Percentiles rank a stretch among this genome's conserved stretches.
Evolutionary conservation across 345 rosid genomes (phyloP).

Genomic region (Linum tenue): DNA sequence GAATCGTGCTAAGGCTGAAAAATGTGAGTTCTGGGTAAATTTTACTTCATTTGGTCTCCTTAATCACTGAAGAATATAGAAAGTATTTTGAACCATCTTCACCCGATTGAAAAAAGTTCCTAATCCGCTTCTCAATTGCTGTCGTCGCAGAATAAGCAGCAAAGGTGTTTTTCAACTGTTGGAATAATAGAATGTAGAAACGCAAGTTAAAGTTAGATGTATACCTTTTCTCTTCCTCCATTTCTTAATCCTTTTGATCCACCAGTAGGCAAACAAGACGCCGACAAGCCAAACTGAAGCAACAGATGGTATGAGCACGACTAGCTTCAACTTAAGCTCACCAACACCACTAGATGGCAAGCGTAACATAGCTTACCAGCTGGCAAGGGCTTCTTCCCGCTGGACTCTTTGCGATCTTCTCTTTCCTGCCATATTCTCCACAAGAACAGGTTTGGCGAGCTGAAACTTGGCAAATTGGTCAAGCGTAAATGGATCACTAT

Average conservation of each 20-base stretch:
- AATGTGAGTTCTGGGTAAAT: not conserved
- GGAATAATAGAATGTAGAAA: not conserved
- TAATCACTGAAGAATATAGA: not conserved
- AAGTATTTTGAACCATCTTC: not conserved
- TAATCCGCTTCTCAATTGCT: not conserved
- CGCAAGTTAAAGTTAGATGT: too few relatives aligned
- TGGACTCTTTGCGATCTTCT: too few relatives aligned
- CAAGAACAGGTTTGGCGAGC: too few relatives aligned
- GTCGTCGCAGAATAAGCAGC: not conserved
- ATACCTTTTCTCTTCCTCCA: not conserved
- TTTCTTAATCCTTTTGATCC: not conserved
- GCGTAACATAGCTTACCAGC: too few relatives aligned
- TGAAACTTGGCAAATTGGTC: too few relatives aligned
- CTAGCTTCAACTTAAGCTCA: not conserved
- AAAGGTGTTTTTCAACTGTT: too few relatives aligned
- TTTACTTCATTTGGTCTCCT: not conserved
- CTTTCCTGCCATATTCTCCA: too few relatives aligned
- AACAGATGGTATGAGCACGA: not conserved
- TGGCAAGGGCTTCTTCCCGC: too few relatives aligned
- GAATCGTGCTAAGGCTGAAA: not conserved
- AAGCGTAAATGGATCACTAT: too few relatives aligned
- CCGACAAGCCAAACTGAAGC: not conserved
- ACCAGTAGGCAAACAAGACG: not conserved
- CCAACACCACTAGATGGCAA: too few relatives aligned
- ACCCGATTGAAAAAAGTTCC: not conserved